Base-by-base conservation (phyloP, 495 filamentous ascomycete genomes). In the Penicillium desertorum region DNA sequence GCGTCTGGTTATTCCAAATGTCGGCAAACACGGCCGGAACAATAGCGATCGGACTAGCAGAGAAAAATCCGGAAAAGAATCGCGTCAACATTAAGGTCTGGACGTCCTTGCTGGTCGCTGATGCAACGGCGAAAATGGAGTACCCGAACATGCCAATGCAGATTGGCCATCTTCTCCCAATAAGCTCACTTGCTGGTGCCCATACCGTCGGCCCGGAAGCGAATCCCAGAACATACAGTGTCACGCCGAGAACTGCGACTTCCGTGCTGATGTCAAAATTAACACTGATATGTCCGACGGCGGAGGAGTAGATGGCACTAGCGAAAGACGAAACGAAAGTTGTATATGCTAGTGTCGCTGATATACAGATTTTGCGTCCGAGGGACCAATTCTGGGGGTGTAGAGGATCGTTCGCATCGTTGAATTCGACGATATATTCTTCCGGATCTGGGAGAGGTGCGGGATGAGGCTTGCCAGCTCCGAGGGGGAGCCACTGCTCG, bases 101-200 rank as follows among this genome's bases (percentile, higher is more conserved):
- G 1, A 85, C 57, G 52, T 87, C 85, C 36, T 79, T 84, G 65
- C 71, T 80, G 74, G 82, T 76, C 10, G 81, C 84, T 6, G 81
- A 74, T 3, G 68, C 78, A 53, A 86, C 75, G 0, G 74, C 71
- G 57, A 87, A 86, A 36, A 86, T 68, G 4, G 74, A 74, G 52
- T 82, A 83, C 7, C 76, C 63, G 41, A 81, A 66, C 37, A 81
- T 67, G 12, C 81, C 82, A n/a, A 76, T 53, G 22, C 80, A 75
- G 5, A 88, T 71, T 0, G 83, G 84, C 62, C 66, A 65, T 54
- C 73, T 77, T 34, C 80, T 64, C 8, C 92, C 92, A 58, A 82
- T 84, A 32, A 96, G 73, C 67, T 96, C 92, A 20, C 86, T 90
- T 4, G 91, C 72, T 0, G 92, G 92, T 0, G 78, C 82, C 74